Conservation (phyloP, 192 early-diverging fungal species). For the Coemansia sp. region DNA sequence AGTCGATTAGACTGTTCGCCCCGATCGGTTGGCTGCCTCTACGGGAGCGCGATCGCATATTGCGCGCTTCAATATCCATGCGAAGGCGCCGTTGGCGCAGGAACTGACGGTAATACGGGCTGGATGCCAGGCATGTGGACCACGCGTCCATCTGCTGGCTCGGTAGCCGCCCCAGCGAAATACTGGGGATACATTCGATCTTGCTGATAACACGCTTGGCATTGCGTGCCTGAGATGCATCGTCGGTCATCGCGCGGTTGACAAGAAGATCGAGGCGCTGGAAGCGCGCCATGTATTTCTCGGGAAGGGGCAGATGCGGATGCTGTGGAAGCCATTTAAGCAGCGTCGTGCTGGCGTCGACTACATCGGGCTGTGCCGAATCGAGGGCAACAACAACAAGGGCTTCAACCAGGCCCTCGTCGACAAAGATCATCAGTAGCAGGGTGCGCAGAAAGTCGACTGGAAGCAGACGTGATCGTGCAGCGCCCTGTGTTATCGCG, state of each 20-base stretch:
- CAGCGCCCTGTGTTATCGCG: slow-evolving; percentile 38
- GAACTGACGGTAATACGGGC: slow-evolving; percentile 36
- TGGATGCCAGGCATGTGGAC: slow-evolving; percentile 47
- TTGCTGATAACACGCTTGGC: slow-evolving; percentile 41
- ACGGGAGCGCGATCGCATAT: slow-evolving; percentile 12
- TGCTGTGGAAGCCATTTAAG: slow-evolving; percentile 56
- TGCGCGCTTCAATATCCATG: slow-evolving; percentile 5
- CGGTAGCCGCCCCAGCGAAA: slow-evolving; percentile 52
- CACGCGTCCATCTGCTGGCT: slow-evolving; percentile 51
- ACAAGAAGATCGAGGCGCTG: slow-evolving; percentile 43
- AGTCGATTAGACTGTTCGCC: background rate
- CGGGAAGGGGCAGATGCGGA: slow-evolving; percentile 51
- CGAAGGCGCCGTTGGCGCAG: slow-evolving; percentile 31
- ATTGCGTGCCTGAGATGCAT: slow-evolving; percentile 8
- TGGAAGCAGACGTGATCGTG: slow-evolving; percentile 39
- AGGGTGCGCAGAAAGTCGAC: slow-evolving; percentile 55
- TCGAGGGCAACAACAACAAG: slow-evolving; percentile 37
- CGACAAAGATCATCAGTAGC: slow-evolving; percentile 53
- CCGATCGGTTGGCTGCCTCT: slow-evolving; percentile 13
- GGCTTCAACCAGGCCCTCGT: slow-evolving; percentile 56
- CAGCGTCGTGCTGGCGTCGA: slow-evolving; percentile 52
- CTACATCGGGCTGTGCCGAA: slow-evolving; percentile 37
- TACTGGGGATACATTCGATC: slow-evolving; percentile 51
- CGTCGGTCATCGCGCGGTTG: slow-evolving; percentile 25
- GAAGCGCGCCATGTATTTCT: slow-evolving; percentile 35